Evolutionary conservation across 768 basidiomycete genomes (phyloP), one percentile per base, ranked within the genome.

Genomic region (Chiua virens): DNA sequence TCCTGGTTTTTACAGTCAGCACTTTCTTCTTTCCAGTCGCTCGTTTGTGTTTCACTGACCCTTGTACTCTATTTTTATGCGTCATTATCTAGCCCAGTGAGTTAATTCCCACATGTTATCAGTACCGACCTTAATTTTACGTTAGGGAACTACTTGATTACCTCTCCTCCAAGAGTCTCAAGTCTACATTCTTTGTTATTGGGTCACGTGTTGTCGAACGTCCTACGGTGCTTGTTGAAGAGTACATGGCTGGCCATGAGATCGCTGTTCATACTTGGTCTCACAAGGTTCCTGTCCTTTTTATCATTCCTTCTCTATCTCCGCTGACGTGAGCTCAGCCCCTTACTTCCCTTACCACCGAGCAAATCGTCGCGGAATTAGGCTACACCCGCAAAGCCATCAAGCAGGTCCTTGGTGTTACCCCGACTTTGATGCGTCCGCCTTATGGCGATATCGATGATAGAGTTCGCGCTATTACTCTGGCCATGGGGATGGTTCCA

Each of bases 261-360:
- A 85, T 90, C 61, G 82, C 83, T 54, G 86, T 92, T 3, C 91
- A 93, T 71, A 94, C 92, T 11, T 98, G 94, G 94, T 89, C 89
- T 1, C 94, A 96, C 67, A 80, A 71, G 49, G 86, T 82, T 17
- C 13, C 50, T 17, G 75, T 63, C 15, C 23, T 9, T 17, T 1
- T 35, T 13, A 44, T 45, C 2, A 8, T 4, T 30, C 6, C 18
- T 30, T 47, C 23, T 36, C 57, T 17, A 40, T 25, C 45, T 17
- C 65, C 22, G 59, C 55, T 66, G 30, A 52, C 28, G 47, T 15
- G 52, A 41, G 4, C 34, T 47, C 52, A 86, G 86, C 76, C 77
- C 22, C 75, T 85, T 49, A 91, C 90, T 0, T 73, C 78, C 35
- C 73, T 90, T 55, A 85, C 89, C 38, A 97, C 81, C 59, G 84